Percentiles rank a stretch among this genome's conserved stretches.
Evolutionary conservation across 2,329 filamentous ascomycete genomes (phyloP).

Genomic region (Cephalotrichum gorgonifer): DNA sequence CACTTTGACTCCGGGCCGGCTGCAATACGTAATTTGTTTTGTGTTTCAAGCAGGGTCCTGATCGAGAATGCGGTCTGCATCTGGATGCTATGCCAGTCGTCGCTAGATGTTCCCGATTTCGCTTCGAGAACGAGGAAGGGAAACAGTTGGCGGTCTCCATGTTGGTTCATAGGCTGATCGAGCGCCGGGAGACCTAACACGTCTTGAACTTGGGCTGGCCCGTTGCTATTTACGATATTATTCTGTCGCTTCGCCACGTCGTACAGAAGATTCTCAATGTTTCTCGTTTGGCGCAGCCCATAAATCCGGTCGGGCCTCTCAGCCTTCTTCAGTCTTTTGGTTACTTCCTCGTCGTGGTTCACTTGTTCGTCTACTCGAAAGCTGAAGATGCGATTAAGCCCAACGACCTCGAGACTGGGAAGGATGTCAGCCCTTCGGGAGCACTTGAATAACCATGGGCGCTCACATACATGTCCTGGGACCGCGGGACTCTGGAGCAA

Average conservation of each 20-base stretch:
- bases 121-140: slow-evolving; percentile 7
- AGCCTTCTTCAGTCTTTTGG: background rate
- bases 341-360: background rate
- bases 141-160: slow-evolving; percentile 2
- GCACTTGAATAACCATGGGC: background rate
- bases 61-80: slow-evolving; percentile 10
- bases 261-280: background rate
- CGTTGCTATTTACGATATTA: background rate
- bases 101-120: background rate
- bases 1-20: background rate
- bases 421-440: too few relatives aligned
- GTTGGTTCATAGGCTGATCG: background rate
- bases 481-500: background rate
- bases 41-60: slow-evolving; percentile 5
- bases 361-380: background rate
- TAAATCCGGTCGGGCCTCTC: background rate
- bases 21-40: background rate
- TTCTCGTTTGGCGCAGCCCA: background rate
- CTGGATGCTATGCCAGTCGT: slow-evolving; percentile 7
- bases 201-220: background rate
- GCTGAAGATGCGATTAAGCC: background rate
- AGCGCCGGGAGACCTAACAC: background rate
- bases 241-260: background rate
- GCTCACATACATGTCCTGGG: background rate
- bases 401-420: background rate